Evolutionary conservation across 169 alveolate genomes (phyloP), one percentile per base, ranked within the genome.

Genomic region (Ichthyophthirius multifiliis): DNA sequence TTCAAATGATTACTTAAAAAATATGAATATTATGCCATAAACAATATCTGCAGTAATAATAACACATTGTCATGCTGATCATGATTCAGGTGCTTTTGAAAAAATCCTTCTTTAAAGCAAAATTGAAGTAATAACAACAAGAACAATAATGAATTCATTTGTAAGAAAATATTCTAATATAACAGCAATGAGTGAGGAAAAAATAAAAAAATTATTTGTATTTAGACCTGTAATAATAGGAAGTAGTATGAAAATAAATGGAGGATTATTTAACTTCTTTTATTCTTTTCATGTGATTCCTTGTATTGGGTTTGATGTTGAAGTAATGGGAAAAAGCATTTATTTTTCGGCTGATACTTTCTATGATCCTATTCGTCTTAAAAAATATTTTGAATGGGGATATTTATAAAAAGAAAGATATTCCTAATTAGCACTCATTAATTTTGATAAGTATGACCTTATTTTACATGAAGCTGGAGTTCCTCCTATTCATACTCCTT

Each of bases 41-140:
- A 81, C 48, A 71, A 81, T 81, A 27, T 45, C 74, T 27, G 86
- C 86, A 27, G 74, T 81, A 2, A 81, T 81, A 7, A 81, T 81
- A 23, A 73, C 74, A 35, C 86, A 81, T 18, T 81, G 86, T 48
- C 86, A 81, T 48, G 86, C 86, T 12, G 86, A 81, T 81, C 86
- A 81, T 31, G 86, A 81, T 81, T 75, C 86, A 16, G 86, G 86
- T 0, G 65, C 86, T 35, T 81, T 81, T n/a, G 80, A 81, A 43
- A 81, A 81, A 48, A 73, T 81, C 16, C 43, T 81, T 6, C 65
- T 64, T 35, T 81, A 81, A 32, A 81, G 32, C n/a, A 48, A 63
- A 48, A 76, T 81, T 7, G 86, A 81, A 63, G 77, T 67, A 65
- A 35, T 81, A 3, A 81, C 86, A 23, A 81, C 86, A 2, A 45